A percentile compares a stretch with the other conserved stretches of the same genome.
phyloP scores from a whole-genome alignment of 2,329 filamentous ascomycete genomes.

The Nothopassalora personata region DNA sequence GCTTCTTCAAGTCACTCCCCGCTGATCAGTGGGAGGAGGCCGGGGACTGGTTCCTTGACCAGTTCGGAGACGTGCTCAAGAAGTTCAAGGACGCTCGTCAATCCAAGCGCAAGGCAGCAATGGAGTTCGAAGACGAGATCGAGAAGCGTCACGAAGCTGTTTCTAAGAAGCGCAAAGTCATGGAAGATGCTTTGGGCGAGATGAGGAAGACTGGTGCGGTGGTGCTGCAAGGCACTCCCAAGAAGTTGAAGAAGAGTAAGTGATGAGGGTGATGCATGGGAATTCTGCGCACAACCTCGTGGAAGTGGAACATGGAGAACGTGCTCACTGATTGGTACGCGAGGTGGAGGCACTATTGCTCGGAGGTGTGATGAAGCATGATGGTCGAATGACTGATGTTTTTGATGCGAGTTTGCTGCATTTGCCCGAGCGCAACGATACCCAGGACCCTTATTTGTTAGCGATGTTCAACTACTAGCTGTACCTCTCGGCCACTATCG shows the following conservation, averaged over 20 bases:
- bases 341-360: neutral
- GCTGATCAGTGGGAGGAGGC: slow-evolving; percentile 57
- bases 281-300: neutral
- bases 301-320: neutral
- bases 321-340: neutral
- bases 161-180: slow-evolving; percentile 43
- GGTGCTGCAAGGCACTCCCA: slow-evolving; percentile 46
- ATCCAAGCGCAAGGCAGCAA: slow-evolving; percentile 50
- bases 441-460: slow-evolving; percentile 11
- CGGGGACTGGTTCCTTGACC: slow-evolving; percentile 55
- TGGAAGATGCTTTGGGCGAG: slow-evolving; percentile 27
- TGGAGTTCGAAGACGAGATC: slow-evolving; percentile 52
- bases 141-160: slow-evolving; percentile 49
- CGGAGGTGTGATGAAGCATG: neutral
- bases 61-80: slow-evolving; percentile 48
- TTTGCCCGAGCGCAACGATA: slow-evolving; percentile 17
- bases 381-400: slow-evolving; percentile 9
- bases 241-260: slow-evolving; percentile 26
- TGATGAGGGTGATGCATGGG: slow-evolving; percentile 10
- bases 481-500: neutral
- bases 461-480: neutral
- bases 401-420: slow-evolving; percentile 14
- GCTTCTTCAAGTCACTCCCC: slow-evolving; percentile 49
- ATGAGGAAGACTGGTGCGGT: slow-evolving; percentile 53
- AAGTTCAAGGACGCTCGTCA: slow-evolving; percentile 50